Percentiles rank a stretch among this genome's conserved stretches.
Conservation (phyloP, 2,329 filamentous ascomycete species). For the Ascochyta koolunga region DNA sequence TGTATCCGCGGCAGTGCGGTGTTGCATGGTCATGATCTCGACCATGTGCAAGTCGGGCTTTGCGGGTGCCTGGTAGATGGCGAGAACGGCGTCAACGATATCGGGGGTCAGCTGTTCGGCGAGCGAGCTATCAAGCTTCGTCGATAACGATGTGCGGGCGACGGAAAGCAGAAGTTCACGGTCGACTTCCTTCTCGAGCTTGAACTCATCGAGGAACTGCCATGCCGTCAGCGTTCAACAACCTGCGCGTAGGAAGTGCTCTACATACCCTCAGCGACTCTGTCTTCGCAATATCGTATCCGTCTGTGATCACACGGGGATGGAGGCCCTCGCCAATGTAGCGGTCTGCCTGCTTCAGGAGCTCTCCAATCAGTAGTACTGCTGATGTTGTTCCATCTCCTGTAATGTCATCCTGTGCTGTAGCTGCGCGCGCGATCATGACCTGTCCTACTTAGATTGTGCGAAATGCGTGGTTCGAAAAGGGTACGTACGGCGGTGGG, state of each 20-base stretch:
- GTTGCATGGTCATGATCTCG: conserved; percentile 99
- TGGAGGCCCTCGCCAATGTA: conserved; percentile 97
- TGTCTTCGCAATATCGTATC: conserved; percentile 94
- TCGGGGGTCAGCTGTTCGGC: conserved; percentile 91
- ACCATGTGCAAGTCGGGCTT: conserved; percentile 99
- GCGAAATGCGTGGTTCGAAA: background rate
- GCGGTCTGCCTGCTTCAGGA: conserved; percentile 95
- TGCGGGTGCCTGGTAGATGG: conserved; percentile 85
- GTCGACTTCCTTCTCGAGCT: conserved; percentile 85
- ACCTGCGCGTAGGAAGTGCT: background rate
- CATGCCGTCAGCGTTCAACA: conserved; percentile 10
- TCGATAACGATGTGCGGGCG: conserved; percentile 90
- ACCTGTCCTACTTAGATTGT: conserved; percentile 49
- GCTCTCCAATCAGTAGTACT: conserved; percentile 91
- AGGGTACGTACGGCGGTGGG: conserved; percentile 76
- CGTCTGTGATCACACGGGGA: conserved; percentile 94
- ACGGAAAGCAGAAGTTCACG: conserved; percentile 92
- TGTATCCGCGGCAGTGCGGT: conserved; percentile 93
- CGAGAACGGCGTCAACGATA: conserved; percentile 94
- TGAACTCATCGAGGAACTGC: conserved; percentile 93
- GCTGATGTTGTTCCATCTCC: conserved; percentile 98
- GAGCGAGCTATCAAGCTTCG: conserved; percentile 88
- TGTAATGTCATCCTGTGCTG: conserved; percentile 97
- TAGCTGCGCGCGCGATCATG: conserved; percentile 81
- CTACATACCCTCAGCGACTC: conserved; percentile 79